Base-by-base conservation (phyloP, 805 yeast genomes). In the Komagataella pastoris region DNA sequence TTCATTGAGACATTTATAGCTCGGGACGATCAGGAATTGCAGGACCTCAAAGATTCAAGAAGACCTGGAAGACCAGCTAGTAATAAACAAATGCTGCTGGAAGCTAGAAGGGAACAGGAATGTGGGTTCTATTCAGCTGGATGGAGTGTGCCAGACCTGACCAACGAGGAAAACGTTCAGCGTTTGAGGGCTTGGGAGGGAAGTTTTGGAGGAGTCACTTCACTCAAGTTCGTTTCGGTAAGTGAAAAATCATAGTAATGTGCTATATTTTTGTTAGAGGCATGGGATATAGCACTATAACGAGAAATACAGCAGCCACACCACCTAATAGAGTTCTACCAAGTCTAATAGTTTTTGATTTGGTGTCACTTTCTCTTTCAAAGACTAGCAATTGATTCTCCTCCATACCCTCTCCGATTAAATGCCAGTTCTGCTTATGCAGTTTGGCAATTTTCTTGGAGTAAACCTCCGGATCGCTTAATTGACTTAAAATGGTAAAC, bases 31-130 rank as follows among this genome's bases (percentile, higher is more conserved):
- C 88, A 79, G 14, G 97, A 90, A 62, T 63, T 91, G 50, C 76
- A 76, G n/a, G 71, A 71, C 50, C 69, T 87, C 52, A 77, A 75
- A 54, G 66, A 63, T 4, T 78, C 74, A 51, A 79, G 96, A 71
- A 78, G 96, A 62, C 80, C 89, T n/a, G 95, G 95, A 17, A 77
- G 98, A 68, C 96, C 99, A 7, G 75, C 86, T 17, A 67, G 85
- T 5, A 77, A 76, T 54, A 80, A 80, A 61, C 96, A 88, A 59
- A 81, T 80, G 56, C 59, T 77, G 19, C 65, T 89, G 53, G 84
- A 85, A 58, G 77, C 75, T 56, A 77, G 77, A 60, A 72, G 73
- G 48, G 80, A 83, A 51, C 68, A 74, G 49, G 97, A 90, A 52
- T 50, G 60, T 44, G 76, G 77, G 46, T 79, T 84, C 52, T 88